Evolutionary conservation across 1,139 yeast species (phyloP).

Genomic region (Ashbya aceris): DNA sequence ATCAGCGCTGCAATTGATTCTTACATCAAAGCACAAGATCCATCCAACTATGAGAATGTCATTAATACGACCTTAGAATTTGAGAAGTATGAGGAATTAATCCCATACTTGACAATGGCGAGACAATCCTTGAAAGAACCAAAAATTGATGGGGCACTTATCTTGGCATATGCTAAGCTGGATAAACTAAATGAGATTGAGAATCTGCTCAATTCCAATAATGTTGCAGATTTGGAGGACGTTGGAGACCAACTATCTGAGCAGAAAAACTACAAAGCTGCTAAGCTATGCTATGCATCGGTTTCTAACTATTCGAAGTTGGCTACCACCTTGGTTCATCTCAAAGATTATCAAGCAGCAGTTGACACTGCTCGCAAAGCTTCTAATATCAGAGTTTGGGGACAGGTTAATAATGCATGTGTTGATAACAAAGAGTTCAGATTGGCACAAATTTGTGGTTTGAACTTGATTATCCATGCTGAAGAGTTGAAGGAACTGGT

Average conservation of each 20-base stretch:
- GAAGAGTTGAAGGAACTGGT: conserved; percentile 93
- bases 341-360: conserved; percentile 90
- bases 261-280: conserved; percentile 80
- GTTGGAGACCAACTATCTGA: conserved; percentile 90
- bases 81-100: conserved; percentile 89
- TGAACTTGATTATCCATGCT: conserved; percentile 92
- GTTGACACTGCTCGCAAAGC: conserved; percentile 99
- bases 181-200: conserved; percentile 74
- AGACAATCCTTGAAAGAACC: conserved; percentile 88
- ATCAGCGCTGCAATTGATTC: conserved; percentile 87
- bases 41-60: conserved; percentile 82
- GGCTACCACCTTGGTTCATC: conserved; percentile 88
- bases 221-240: conserved; percentile 84
- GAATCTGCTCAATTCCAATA: conserved; percentile 72
- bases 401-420: conserved; percentile 94
- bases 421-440: conserved; percentile 91
- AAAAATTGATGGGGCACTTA: conserved; percentile 81
- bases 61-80: conserved; percentile 94
- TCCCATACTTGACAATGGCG: conserved; percentile 88
- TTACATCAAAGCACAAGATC: conserved; percentile 83
- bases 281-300: conserved; percentile 76
- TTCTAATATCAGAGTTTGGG: conserved; percentile 89
- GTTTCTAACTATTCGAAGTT: conserved; percentile 91
- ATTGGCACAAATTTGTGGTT: conserved; percentile 96
- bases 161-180: conserved; percentile 77